Conservation (phyloP, 1,139 yeast genomes). For the Scheffersomyces segobiensis region DNA sequence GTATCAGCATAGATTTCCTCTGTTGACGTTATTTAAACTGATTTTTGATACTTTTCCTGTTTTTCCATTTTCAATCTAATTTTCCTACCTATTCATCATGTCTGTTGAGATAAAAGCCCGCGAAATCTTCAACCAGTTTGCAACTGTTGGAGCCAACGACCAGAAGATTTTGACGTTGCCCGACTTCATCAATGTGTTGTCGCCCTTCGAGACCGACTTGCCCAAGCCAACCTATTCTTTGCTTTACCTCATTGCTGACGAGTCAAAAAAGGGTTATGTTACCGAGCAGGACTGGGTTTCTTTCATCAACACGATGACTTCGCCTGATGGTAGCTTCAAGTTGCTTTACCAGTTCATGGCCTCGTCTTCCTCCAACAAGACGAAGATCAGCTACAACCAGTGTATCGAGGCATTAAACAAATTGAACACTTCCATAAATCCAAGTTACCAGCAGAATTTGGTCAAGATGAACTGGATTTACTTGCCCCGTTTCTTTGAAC, state of each 20-base stretch:
- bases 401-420: slow-evolving; percentile 39
- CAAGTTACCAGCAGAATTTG: slow-evolving; percentile 43
- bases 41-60: background rate
- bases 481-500: slow-evolving; percentile 44
- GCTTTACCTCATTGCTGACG: slow-evolving; percentile 66
- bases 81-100: slow-evolving; percentile 4
- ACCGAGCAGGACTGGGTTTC: slow-evolving; percentile 59
- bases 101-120: slow-evolving; percentile 31
- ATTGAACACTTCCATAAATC: slow-evolving; percentile 44
- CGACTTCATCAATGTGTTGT: slow-evolving; percentile 39
- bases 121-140: slow-evolving; percentile 44
- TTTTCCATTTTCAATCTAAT: background rate
- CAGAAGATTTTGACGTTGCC: slow-evolving; percentile 32
- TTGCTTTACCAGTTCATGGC: slow-evolving; percentile 34
- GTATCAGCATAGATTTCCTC: background rate
- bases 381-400: slow-evolving; percentile 35
- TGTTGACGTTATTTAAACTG: background rate
- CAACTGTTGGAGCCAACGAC: slow-evolving; percentile 23
- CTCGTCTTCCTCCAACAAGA: slow-evolving; percentile 8
- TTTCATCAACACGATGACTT: slow-evolving; percentile 55
- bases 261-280: slow-evolving; percentile 60
- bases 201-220: slow-evolving; percentile 46
- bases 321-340: slow-evolving; percentile 59
- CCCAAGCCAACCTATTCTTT: slow-evolving; percentile 45
- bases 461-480: slow-evolving; percentile 48